phyloP scores from a whole-genome alignment of 306 rosid species.

The Vigna mungo region DNA sequence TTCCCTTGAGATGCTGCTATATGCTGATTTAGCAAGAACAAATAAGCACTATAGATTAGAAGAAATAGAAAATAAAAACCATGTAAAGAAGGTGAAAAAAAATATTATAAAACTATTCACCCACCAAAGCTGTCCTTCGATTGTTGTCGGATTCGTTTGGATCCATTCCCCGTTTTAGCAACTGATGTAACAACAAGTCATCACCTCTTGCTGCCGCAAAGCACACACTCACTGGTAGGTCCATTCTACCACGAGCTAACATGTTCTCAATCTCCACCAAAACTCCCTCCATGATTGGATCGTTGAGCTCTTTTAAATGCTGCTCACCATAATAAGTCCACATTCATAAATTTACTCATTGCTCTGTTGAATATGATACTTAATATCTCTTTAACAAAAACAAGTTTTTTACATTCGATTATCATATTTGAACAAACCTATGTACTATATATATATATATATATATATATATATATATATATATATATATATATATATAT shows the following conservation, averaged over 20 bases:
- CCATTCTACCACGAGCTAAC: conserved; percentile 88
- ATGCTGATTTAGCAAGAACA: conserved; percentile 61
- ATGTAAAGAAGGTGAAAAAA: background rate
- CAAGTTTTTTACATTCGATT: background rate
- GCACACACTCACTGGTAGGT: conserved; percentile 83
- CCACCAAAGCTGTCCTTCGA: conserved; percentile 86
- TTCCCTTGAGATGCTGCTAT: conserved; percentile 77
- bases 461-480: no score
- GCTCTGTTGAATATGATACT: background rate
- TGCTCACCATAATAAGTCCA: conserved; percentile 40
- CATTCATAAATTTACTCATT: background rate
- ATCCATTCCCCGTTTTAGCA: conserved; percentile 77
- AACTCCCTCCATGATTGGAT: conserved; percentile 87
- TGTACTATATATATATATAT: background rate
- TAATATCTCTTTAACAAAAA: background rate
- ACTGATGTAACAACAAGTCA: conserved; percentile 74
- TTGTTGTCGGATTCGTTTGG: conserved; percentile 82
- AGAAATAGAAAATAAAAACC: background rate
- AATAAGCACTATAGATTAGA: background rate
- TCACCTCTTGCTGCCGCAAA: conserved; percentile 87
- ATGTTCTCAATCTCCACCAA: conserved; percentile 82
- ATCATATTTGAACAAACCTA: background rate
- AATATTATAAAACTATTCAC: conserved; percentile 32
- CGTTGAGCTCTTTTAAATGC: conserved; percentile 76
- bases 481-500: no score